These are phyloP conservation scores for Galerina marginata DNA, from an alignment of 768 basidiomycete species.

Conservation along the genomic window DNA sequence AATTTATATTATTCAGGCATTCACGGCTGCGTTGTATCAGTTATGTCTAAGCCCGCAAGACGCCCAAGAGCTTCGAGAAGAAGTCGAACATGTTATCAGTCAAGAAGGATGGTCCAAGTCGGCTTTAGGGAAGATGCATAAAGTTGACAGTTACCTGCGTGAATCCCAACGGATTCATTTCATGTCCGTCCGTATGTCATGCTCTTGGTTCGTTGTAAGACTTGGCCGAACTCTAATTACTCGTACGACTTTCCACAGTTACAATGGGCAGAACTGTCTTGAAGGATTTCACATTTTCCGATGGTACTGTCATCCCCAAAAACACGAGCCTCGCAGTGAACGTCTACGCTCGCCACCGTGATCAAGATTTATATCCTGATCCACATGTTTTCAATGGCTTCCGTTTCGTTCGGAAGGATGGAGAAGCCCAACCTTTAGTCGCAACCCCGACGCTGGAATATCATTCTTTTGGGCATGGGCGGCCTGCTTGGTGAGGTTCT, in stretches of 20 bases:
- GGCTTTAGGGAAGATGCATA: constrained; percentile 43
- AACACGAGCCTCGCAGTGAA: constrained; percentile 41
- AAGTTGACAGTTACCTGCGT: constrained; percentile 51
- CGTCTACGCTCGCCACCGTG: constrained; percentile 34
- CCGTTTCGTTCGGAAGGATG: constrained; percentile 39
- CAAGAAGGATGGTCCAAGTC: constrained; percentile 44
- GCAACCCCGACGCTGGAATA: constrained; percentile 32
- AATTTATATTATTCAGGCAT: constrained; percentile 30
- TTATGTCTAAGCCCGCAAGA: constrained; percentile 41
- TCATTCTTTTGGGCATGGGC: constrained; percentile 42
- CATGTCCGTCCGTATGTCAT: constrained; percentile 10
- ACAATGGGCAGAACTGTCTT: constrained; percentile 36
- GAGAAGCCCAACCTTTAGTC: constrained; percentile 21
- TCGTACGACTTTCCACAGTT: constrained; percentile 11
- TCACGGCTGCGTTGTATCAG: constrained; percentile 42
- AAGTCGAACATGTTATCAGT: constrained; percentile 43
- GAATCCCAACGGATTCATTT: constrained; percentile 35
- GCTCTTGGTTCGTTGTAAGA: neutral
- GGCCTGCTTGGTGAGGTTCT: constrained; percentile 29
- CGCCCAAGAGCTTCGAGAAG: constrained; percentile 42
- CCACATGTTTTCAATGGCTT: constrained; percentile 46
- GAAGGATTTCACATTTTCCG: constrained; percentile 47
- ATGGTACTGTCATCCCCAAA: constrained; percentile 46
- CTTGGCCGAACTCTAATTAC: neutral
- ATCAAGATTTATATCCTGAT: constrained; percentile 34